Evolutionary conservation across 2,329 filamentous ascomycete genomes (phyloP), one percentile per base, ranked within the genome.

Genomic region (Pseudovirgaria hyperparasitica): DNA sequence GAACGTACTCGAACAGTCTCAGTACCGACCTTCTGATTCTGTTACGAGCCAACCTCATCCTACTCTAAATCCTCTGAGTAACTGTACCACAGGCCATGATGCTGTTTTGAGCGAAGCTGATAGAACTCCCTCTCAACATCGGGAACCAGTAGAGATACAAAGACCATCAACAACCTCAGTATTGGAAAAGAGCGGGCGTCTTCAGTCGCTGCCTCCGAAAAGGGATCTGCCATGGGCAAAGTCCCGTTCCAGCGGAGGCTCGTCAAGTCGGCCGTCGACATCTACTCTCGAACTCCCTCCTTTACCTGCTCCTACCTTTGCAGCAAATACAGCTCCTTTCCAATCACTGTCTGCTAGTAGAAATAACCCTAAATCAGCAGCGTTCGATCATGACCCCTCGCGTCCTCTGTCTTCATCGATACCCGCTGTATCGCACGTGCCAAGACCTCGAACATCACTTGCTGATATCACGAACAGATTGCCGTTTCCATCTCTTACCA

Each of bases 151-250:
- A 22, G n/a, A 12, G 13, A 3, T 16, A 6, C 26, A 22, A 13
- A 31, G 37, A 9, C 34, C 31, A 5, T 38, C 33, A 18, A 37
- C 32, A 15, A 27, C 43, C 22, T 29, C 30, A 15, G 18, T 16
- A 14, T 35, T 16, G n/a, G 23, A 22, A 11, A 16, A 16, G 22
- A 39, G 33, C 9, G 30, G 34, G 11, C 34, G 41, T 16, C 27
- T 35, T 10, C 25, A 36, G n/a, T 25, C 33, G 11, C 39, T 56
- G 17, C 53, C 54, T 14, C 52, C 53, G 6, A 39, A 47, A 26
- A 45, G 54, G 25, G 54, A 58, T 33, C 43, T 58, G 11, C 55
- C 55, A 4, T 61, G 60, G 37, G 27, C 12, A 22, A 35, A 29
- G 18, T 27, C 30, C 13, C 21, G 20, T 11, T 27, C 25, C 7